Evolutionary conservation across 495 filamentous ascomycete species (phyloP).

Genomic region (Massariosphaeria phaeospora): DNA sequence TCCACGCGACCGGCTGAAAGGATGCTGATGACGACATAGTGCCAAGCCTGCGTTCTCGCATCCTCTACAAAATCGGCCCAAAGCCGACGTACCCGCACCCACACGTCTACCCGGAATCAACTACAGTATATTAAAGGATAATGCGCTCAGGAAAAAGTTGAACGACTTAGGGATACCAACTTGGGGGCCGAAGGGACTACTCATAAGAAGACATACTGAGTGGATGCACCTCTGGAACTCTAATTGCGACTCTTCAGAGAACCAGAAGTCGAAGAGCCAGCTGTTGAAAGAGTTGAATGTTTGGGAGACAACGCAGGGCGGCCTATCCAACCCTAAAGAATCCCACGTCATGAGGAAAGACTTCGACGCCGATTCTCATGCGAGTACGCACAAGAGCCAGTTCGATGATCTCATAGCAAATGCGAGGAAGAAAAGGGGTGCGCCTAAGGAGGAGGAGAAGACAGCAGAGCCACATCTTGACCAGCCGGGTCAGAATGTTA

Average conservation of each 20-base stretch:
- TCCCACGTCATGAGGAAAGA: constrained; percentile 64
- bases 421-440: constrained; percentile 27
- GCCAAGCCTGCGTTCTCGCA: background rate
- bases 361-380: constrained; percentile 77
- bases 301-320: constrained; percentile 76
- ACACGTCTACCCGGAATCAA: constrained; percentile 66
- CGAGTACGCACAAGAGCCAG: constrained; percentile 60
- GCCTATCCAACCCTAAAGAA: constrained; percentile 36
- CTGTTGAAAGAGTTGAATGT: constrained; percentile 69
- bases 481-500: background rate
- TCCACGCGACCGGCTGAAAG: background rate
- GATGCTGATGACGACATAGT: background rate
- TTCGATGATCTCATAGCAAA: constrained; percentile 54
- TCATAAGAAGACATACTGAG: constrained; percentile 80
- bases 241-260: constrained; percentile 73
- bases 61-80: constrained; percentile 7
- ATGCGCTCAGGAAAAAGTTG: constrained; percentile 70
- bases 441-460: background rate
- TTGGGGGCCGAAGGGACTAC: constrained; percentile 56
- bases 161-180: constrained; percentile 74
- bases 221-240: constrained; percentile 97
- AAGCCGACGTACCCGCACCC: constrained; percentile 8
- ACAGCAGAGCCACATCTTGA: constrained; percentile 2
- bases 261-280: constrained; percentile 56
- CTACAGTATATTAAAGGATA: constrained; percentile 77